Base-by-base conservation (phyloP, 495 filamentous ascomycete species). In the Cladorrhinum samala region DNA sequence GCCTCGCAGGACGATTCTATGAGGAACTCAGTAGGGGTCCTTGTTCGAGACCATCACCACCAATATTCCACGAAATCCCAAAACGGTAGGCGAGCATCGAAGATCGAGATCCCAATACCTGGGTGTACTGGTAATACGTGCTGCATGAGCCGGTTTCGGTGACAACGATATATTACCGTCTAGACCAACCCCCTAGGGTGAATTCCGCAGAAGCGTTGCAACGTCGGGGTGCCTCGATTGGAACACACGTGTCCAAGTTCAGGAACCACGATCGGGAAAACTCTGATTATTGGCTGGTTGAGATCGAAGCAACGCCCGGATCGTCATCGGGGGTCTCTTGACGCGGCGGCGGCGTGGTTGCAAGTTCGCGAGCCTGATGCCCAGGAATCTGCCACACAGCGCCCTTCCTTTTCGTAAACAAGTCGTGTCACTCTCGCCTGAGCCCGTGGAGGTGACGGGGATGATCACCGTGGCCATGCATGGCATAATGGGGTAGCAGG, bases 201-300 rank as follows among this genome's bases (percentile, higher is more conserved):
- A 11, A 11, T 33, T 11, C 11, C 21, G 25, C 18, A 19, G 44
- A 27, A 46, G 44, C 25, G 20, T 46, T 46, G 17, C 44, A 46
- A 25, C 44, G 44, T 27, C 44, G 44, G 20, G 13, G 14, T 23
- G 44, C 9, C 21, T 20, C 20, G 18, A 46, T 46, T 46, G 50
- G 39, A 36, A 24, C 46, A 46, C 53, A 49, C 38, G 39, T 55
- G 46, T 41, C 46, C 52, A 56, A 51, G 49, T 38, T 46, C 44
- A 55, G 56, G 56, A 49, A 50, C 50, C 49, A 25, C 56, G 59
- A 62, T 62, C 59, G 50, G 27, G 42, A 20, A 17, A 39, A 36
- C 52, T 42, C 53, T 57, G 60, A 63, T 63, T 44, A 63, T 63
- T 63, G 60, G 60, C 54, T 54, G 24, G 37, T 45, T 42, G 18